Evolutionary conservation across 768 basidiomycete species (phyloP).

Genomic region (Sporobolomyces roseus): DNA sequence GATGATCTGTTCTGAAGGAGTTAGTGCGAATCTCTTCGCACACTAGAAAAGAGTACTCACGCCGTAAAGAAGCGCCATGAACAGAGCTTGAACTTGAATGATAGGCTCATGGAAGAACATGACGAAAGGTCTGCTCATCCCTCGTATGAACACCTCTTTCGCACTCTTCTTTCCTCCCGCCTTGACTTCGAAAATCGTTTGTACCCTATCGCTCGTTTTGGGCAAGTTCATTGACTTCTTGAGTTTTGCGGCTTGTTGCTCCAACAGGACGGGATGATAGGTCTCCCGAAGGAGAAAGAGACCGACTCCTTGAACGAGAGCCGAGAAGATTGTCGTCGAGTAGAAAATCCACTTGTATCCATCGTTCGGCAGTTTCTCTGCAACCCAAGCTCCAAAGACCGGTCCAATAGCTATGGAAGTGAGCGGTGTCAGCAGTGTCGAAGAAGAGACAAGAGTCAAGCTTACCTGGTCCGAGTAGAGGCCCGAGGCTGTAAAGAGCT

Average conservation of each 20-base stretch:
- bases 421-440: too few relatives aligned
- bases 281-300: conserved; percentile 49
- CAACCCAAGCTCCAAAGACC: too few relatives aligned
- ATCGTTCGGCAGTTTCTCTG: too few relatives aligned
- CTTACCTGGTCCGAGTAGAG: conserved; percentile 30
- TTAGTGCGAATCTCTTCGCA: too few relatives aligned
- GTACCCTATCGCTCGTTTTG: conserved; percentile 21
- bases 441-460: too few relatives aligned
- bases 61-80: conserved; percentile 69
- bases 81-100: conserved; percentile 60
- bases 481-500: conserved; percentile 34
- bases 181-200: conserved; percentile 44
- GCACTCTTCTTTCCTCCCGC: conserved; percentile 42
- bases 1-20: conserved; percentile 15
- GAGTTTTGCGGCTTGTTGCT: conserved; percentile 43
- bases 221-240: conserved; percentile 45
- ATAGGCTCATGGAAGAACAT: conserved; percentile 52
- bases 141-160: conserved; percentile 53
- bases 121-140: conserved; percentile 65
- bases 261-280: conserved; percentile 48
- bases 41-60: not conserved
- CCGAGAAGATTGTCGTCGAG: conserved; percentile 22
- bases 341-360: conserved; percentile 31
- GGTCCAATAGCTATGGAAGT: too few relatives aligned
- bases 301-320: conserved; percentile 39